These are phyloP conservation scores for Colletotrichum sp. DNA, from an alignment of 2,329 filamentous ascomycete genomes.

Conservation along the genomic window DNA sequence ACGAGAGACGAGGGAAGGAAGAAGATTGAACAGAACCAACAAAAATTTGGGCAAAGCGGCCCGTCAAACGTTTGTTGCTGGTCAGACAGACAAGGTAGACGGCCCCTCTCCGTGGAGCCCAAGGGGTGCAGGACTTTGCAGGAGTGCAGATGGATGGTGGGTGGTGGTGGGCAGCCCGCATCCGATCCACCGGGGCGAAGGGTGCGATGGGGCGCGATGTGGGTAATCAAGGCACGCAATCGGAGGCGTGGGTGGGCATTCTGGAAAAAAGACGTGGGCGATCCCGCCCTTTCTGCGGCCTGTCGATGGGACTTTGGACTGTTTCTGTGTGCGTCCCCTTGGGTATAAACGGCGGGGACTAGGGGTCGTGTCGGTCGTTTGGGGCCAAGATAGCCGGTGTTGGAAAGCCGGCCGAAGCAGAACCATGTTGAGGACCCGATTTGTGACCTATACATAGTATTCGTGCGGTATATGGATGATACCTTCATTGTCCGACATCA, in stretches of 20 bases:
- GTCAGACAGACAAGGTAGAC: background rate
- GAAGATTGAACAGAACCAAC: background rate
- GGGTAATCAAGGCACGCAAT: constrained; percentile 14
- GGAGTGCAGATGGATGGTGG: background rate
- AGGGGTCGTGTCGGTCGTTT: background rate
- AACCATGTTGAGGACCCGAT: background rate
- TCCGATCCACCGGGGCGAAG: constrained; percentile 13
- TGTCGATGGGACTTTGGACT: background rate
- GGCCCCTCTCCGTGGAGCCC: background rate
- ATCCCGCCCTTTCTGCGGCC: background rate
- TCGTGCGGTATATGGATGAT: background rate
- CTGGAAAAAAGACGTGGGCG: background rate
- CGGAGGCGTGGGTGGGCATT: background rate
- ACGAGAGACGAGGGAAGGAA: background rate
- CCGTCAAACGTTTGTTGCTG: background rate
- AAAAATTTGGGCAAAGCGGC: background rate
- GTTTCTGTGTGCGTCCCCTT: background rate
- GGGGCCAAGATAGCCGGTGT: constrained; percentile 1
- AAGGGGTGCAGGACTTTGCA: background rate
- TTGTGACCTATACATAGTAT: background rate
- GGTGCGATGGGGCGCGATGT: background rate
- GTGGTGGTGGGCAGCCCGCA: constrained; percentile 4
- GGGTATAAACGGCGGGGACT: constrained; percentile 9
- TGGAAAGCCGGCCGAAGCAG: background rate
- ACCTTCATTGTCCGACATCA: background rate